Conservation (phyloP, 371 early-diverging fungal species). For the Entomophthora muscae region DNA sequence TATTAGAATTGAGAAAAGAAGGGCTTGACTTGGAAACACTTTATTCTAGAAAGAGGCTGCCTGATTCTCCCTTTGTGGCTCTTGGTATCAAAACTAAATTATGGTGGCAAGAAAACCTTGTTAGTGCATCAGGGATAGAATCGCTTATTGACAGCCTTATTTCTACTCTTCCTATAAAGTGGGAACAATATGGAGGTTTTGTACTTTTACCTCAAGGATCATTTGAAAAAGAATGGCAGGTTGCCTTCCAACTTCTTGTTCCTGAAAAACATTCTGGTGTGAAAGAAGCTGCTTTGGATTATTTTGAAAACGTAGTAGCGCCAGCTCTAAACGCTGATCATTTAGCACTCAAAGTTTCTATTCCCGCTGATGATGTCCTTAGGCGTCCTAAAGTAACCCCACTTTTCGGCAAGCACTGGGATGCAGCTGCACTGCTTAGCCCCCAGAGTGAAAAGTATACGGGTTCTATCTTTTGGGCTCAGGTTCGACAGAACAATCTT, state of each 20-base stretch:
- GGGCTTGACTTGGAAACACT: not conserved
- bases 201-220: slow-evolving; percentile 15
- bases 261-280: not conserved
- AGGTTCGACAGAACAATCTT: slow-evolving; percentile 19
- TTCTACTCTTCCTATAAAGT: slow-evolving; percentile 16
- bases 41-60: not conserved
- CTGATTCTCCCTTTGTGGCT: not conserved
- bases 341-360: slow-evolving; percentile 18
- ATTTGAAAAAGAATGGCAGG: slow-evolving; percentile 8
- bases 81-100: not conserved
- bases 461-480: slow-evolving; percentile 13
- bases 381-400: slow-evolving; percentile 18
- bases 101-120: not conserved
- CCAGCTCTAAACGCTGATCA: slow-evolving; percentile 13
- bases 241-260: not conserved
- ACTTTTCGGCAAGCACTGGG: not conserved
- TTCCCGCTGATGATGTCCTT: slow-evolving; percentile 18
- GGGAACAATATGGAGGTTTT: slow-evolving; percentile 19
- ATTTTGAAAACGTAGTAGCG: slow-evolving; percentile 12
- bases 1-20: not conserved
- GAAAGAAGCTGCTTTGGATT: not conserved
- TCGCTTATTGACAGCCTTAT: slow-evolving; percentile 8
- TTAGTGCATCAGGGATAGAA: not conserved
- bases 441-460: slow-evolving; percentile 5
- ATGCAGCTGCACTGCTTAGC: not conserved